These are phyloP conservation scores for Microsporum audouinii DNA, from an alignment of 2,329 filamentous ascomycete species.

Conservation along the genomic window DNA sequence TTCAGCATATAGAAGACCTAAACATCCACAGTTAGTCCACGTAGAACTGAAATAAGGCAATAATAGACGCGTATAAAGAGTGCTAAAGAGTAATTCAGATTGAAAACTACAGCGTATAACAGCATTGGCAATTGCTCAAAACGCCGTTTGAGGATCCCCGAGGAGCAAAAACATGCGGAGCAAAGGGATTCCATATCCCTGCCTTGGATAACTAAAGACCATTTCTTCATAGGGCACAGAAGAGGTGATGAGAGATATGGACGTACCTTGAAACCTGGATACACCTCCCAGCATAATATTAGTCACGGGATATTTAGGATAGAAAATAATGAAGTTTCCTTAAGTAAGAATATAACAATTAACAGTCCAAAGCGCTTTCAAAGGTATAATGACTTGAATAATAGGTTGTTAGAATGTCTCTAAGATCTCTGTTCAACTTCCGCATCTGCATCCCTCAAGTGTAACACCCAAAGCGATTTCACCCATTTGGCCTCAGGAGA, in stretches of 20 bases:
- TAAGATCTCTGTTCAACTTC: slow-evolving; percentile 39
- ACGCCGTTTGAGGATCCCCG: slow-evolving; percentile 18
- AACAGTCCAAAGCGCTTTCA: too few species aligned
- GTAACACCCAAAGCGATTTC: slow-evolving; percentile 21
- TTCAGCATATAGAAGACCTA: background rate
- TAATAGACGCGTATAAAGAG: background rate
- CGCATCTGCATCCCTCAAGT: slow-evolving; percentile 25
- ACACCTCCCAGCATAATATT: background rate
- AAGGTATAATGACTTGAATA: too few species aligned
- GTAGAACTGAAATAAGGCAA: background rate
- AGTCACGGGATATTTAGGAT: background rate
- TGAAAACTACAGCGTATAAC: slow-evolving; percentile 35
- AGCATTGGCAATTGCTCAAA: slow-evolving; percentile 28
- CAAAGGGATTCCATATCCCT: slow-evolving; percentile 5
- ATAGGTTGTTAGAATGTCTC: slow-evolving; percentile 20
- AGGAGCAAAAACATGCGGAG: slow-evolving; percentile 15
- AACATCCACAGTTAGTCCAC: background rate
- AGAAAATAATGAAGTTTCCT: background rate
- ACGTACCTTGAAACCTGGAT: background rate
- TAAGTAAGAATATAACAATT: too few species aligned
- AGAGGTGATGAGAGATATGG: background rate
- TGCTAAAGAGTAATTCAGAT: slow-evolving; percentile 22
- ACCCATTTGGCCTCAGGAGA: slow-evolving; percentile 23
- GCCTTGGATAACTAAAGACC: background rate
- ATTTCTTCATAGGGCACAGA: background rate